Percentiles rank a stretch among this genome's conserved stretches.
Evolutionary conservation across 2,329 filamentous ascomycete species (phyloP).

Genomic region (Trichoderma guizhouense): DNA sequence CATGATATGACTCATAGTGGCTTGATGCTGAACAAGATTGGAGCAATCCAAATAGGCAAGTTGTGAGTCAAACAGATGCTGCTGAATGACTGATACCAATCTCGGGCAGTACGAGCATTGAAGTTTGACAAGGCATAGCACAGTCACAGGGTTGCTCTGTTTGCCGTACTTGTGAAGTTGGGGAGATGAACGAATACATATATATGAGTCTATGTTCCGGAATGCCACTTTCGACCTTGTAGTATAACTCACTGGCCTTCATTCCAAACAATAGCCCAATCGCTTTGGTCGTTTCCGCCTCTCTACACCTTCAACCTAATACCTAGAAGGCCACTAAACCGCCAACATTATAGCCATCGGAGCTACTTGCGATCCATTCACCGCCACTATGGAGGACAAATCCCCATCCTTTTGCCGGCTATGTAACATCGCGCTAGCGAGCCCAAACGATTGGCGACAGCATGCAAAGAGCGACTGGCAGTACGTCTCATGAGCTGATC

Average conservation of each 20-base stretch:
- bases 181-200: neutral
- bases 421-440: constrained; percentile 22
- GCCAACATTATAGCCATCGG: neutral
- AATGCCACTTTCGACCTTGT: neutral
- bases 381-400: constrained; percentile 16
- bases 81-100: neutral
- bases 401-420: constrained; percentile 23
- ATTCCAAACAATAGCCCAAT: neutral
- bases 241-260: neutral
- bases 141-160: neutral
- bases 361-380: neutral
- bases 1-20: neutral
- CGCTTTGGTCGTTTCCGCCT: neutral
- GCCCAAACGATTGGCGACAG: constrained; percentile 21
- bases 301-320: neutral
- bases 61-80: constrained; percentile 5
- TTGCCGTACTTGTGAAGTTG: too few species aligned
- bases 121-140: neutral
- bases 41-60: neutral
- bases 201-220: neutral
- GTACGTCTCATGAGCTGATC: constrained; percentile 17
- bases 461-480: constrained; percentile 27
- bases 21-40: neutral
- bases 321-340: neutral
- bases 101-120: neutral